Evolutionary conservation across 139 green algal genomes (phyloP), one percentile per base, ranked within the genome.

Genomic region (Ettlia oleoabundans): DNA sequence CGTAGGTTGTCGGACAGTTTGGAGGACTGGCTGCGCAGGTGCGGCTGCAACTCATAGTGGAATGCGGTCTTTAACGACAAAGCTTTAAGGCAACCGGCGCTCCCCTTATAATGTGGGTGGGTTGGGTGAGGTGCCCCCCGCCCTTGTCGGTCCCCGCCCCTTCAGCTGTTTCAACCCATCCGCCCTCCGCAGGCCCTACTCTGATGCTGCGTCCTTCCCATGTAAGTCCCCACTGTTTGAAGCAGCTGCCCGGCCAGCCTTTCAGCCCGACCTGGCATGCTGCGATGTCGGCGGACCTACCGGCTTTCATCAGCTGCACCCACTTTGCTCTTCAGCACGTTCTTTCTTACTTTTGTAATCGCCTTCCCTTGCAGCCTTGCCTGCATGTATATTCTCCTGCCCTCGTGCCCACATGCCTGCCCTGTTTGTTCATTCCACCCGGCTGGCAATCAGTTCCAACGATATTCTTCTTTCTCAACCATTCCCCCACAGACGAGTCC

Each of bases 401-500:
- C n/a, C n/a, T n/a, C n/a, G n/a, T n/a, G n/a, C n/a, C n/a, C n/a
- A n/a, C n/a, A n/a, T n/a, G n/a, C n/a, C n/a, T n/a, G n/a, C n/a
- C n/a, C n/a, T n/a, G n/a, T n/a, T n/a, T n/a, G n/a, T n/a, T n/a
- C n/a, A n/a, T n/a, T n/a, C n/a, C n/a, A n/a, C n/a, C n/a, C n/a
- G n/a, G n/a, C n/a, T n/a, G n/a, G n/a, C n/a, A n/a, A n/a, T n/a
- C n/a, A n/a, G n/a, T n/a, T n/a, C n/a, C n/a, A n/a, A n/a, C n/a
- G n/a, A n/a, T n/a, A n/a, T n/a, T n/a, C n/a, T n/a, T n/a, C n/a
- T n/a, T n/a, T n/a, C n/a, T n/a, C n/a, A n/a, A n/a, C n/a, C n/a
- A n/a, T n/a, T n/a, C n/a, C n/a, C n/a, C n/a, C 43, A 37, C n/a
- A 24, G 76, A 88, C 37, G 58, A 81, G 6, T 53, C 84, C 62